Evolutionary conservation across 768 basidiomycete species (phyloP), one percentile per base, ranked within the genome.

Genomic region (Kwoniella europaea): DNA sequence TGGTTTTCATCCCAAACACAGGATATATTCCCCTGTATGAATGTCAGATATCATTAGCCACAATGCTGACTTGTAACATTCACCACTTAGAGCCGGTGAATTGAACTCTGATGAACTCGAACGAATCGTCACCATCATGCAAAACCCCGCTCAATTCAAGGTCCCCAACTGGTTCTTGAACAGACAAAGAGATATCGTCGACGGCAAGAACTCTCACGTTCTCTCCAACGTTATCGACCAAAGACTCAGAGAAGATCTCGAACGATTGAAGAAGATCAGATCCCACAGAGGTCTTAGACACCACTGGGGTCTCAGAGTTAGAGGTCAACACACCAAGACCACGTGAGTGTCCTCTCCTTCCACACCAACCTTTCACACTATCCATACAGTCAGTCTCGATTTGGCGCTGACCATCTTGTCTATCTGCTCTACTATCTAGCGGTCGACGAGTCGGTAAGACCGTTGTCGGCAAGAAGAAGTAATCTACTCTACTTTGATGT

Each of bases 71-170:
- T n/a, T n/a, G n/a, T n/a, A n/a, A n/a, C n/a, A n/a, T n/a, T n/a
- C n/a, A n/a, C n/a, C n/a, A n/a, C n/a, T n/a, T n/a, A n/a, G 97
- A 63, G 97, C 97, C 79, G 97, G 97, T 75, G 97, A 99, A 80
- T 91, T 99, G 84, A 98, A 99, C 89, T 95, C 97, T 54, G 97
- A 99, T 82, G 97, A 99, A 86, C 90, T 99, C 65, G 97, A 99
- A 87, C 94, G 97, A 68, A 88, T 99, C 76, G 97, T 99, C 76
- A 98, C 92, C 69, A 98, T 99, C 86, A 96, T 99, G 85, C 97
- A 98, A 87, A 98, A 95, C 87, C 97, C 97, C 41, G 91, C 92
- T 7, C 96, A 98, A 85, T 99, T 96, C 91, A 99, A 99, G 88
- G 97, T 99, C 84, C 97, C 97, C 18, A 89, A 90, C 53, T 99